Evolutionary conservation across 805 yeast species (phyloP).

Genomic region (Naumovozyma baii): DNA sequence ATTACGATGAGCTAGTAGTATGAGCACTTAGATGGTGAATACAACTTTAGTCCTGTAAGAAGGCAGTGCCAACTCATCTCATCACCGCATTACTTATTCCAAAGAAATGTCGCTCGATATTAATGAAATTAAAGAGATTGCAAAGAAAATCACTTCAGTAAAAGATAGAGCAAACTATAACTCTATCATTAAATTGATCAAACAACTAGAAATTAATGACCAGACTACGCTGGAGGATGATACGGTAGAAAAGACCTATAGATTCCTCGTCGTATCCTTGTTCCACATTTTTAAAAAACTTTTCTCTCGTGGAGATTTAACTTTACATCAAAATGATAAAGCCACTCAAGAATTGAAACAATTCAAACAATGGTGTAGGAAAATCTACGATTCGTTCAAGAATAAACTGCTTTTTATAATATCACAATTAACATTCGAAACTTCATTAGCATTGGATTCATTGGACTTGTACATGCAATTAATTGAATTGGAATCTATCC

Average conservation of each 20-base stretch:
- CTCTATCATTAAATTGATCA: slow-evolving; percentile 23
- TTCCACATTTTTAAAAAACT: slow-evolving; percentile 27
- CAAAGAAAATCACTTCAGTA: slow-evolving; percentile 20
- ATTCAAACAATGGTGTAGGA: slow-evolving; percentile 55
- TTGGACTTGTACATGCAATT: slow-evolving; percentile 48
- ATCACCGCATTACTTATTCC: no score
- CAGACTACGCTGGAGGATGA: slow-evolving; percentile 7
- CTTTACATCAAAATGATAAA: slow-evolving; percentile 20
- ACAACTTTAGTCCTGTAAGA: no score
- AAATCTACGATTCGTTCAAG: slow-evolving; percentile 49
- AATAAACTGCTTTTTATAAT: slow-evolving; percentile 35
- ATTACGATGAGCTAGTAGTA: no score
- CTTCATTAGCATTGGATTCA: slow-evolving; percentile 43
- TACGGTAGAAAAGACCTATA: slow-evolving; percentile 12
- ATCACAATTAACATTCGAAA: slow-evolving; percentile 31
- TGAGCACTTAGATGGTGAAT: no score
- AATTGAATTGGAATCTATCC: slow-evolving; percentile 44
- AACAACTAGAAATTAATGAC: slow-evolving; percentile 10
- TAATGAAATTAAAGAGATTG: slow-evolving; percentile 21
- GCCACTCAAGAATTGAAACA: slow-evolving; percentile 7
- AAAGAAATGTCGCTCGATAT: slow-evolving; percentile 11
- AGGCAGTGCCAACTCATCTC: no score
- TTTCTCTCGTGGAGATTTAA: slow-evolving; percentile 26
- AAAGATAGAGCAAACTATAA: slow-evolving; percentile 27
- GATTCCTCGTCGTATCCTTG: slow-evolving; percentile 26